Base-by-base conservation (phyloP, 2,329 filamentous ascomycete species). In the Zymoseptoria crescenta region DNA sequence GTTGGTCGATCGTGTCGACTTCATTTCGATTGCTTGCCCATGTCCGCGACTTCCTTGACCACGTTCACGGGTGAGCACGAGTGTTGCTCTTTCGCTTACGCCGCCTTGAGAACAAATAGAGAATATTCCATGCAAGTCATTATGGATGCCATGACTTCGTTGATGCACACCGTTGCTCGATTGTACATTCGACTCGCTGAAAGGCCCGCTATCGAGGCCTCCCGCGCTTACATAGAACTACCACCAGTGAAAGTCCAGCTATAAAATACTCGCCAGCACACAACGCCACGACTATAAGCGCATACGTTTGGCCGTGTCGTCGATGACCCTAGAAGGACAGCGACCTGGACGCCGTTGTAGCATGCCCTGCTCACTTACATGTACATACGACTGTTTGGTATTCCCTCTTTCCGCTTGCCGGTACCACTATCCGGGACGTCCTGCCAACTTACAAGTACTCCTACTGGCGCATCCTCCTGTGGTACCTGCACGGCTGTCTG, bases 201-300 rank as follows among this genome's bases (percentile, higher is more conserved):
- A 24, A 24, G 24, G 24, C 24, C 24, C 24, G 35, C n/a, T 16
- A 45, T 16, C 35, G 35, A 45, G 35, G n/a, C 35, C 35, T 45
- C 35, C 35, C 35, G 35, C 35, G 35, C 35, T 45, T 45, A 45
- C 16, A 45, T 45, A n/a, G n/a, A n/a, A n/a, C n/a, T n/a, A n/a
- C n/a, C n/a, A 19, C 56, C 56, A 58, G 21, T 55, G 30, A 55
- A 52, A 41, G 35, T 52, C 20, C 30, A 21, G 35, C 20, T 41
- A 41, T 13, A 29, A 29, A 52, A 28, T 19, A 24, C 50, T 51
- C 41, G 19, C 52, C 50, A 35, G 55, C 56, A 58, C 56, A 55
- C 35, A 51, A 55, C 45, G 52, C 29, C 45, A 21, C 24, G 24
- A 35, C 9, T 51, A 54, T 13, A 13, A 45, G 35, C 35, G 35